These are phyloP conservation scores for Stereocaulon alpinum DNA, from an alignment of 495 filamentous ascomycete species.

Conservation along the genomic window DNA sequence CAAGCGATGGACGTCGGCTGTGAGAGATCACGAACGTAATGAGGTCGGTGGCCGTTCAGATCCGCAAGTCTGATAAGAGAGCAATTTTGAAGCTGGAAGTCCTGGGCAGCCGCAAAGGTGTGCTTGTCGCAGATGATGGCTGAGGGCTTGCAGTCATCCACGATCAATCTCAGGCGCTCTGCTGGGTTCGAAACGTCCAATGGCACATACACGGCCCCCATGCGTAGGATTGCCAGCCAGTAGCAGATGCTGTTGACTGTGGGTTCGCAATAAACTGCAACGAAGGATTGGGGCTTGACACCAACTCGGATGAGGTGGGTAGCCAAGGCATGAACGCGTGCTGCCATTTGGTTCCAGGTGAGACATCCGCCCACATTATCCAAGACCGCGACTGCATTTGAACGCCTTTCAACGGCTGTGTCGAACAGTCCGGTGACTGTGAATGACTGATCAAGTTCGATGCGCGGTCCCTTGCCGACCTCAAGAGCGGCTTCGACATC, in stretches of 20 bases:
- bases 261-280: slow-evolving; percentile 19
- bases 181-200: slow-evolving; percentile 35
- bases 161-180: slow-evolving; percentile 25
- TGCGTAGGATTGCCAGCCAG: slow-evolving; percentile 39
- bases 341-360: slow-evolving; percentile 9
- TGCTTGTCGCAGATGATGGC: slow-evolving; percentile 3
- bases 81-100: too few species aligned
- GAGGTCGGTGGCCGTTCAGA: too few species aligned
- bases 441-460: too few species aligned
- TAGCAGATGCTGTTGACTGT: slow-evolving; percentile 37
- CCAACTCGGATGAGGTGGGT: slow-evolving; percentile 2
- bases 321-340: slow-evolving; percentile 13
- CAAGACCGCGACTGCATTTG: slow-evolving; percentile 1
- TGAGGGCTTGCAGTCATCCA: slow-evolving; percentile 13
- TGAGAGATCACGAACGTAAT: too few species aligned
- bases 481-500: too few species aligned
- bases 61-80: too few species aligned
- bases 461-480: too few species aligned
- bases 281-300: slow-evolving; percentile 5
- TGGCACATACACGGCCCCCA: slow-evolving; percentile 43
- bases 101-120: too few species aligned
- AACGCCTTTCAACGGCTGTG: neutral
- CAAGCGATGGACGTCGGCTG: too few species aligned
- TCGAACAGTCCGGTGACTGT: slow-evolving; percentile 1
- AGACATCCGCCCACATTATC: slow-evolving; percentile 6